These are phyloP conservation scores for Pestalotiopsis sp. DNA, from an alignment of 2,329 filamentous ascomycete genomes.

Conservation along the genomic window DNA sequence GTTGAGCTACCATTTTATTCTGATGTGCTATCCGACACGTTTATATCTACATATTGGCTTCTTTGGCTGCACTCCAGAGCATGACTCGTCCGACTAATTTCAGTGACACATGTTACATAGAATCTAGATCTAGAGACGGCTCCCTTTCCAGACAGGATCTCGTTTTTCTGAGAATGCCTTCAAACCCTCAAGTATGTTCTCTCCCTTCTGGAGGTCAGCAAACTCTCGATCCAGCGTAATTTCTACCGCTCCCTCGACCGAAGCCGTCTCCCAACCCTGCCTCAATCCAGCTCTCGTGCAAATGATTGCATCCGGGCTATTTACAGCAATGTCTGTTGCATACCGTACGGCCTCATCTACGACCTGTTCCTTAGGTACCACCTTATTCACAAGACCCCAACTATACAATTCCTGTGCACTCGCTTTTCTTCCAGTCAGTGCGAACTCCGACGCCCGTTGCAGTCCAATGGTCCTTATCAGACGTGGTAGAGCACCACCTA, in stretches of 20 bases:
- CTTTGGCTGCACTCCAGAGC: no score
- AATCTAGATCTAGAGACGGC: constrained; percentile 22
- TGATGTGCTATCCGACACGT: no score
- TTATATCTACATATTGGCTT: no score
- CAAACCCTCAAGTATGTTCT: constrained; percentile 32
- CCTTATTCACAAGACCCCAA: constrained; percentile 28
- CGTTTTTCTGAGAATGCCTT: constrained; percentile 31
- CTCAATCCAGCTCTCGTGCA: constrained; percentile 27
- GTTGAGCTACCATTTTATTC: no score
- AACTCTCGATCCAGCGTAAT: constrained; percentile 32
- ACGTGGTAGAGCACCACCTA: constrained; percentile 28
- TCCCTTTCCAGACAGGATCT: constrained; percentile 30
- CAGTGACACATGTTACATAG: no score
- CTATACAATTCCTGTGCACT: constrained; percentile 27
- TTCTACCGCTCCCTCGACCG: constrained; percentile 26
- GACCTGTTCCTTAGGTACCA: constrained; percentile 39
- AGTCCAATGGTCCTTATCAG: constrained; percentile 25
- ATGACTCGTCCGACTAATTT: no score
- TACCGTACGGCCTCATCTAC: constrained; percentile 80
- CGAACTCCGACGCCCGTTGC: constrained; percentile 27
- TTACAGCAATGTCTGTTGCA: constrained; percentile 55
- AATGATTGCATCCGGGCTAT: constrained; percentile 29
- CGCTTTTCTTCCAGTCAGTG: constrained; percentile 26
- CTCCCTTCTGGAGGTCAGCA: constrained; percentile 31
- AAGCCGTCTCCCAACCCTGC: constrained; percentile 30